Evolutionary conservation across 306 rosid genomes (phyloP).

Genomic region (Oxytropis ochrocephala): DNA sequence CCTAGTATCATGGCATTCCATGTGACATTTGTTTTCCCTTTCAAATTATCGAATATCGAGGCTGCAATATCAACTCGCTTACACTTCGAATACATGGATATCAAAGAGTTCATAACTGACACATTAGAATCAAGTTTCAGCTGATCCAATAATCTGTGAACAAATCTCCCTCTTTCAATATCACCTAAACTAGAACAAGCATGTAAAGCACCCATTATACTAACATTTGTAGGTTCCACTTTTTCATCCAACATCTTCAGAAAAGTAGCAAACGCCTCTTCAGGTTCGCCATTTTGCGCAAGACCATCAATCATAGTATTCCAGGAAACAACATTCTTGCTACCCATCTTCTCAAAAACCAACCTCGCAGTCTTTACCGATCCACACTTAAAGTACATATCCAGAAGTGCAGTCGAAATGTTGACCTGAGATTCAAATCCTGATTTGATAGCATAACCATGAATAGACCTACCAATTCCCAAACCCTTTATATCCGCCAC

Average conservation of each 20-base stretch:
- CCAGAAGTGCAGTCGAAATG: conserved; percentile 55
- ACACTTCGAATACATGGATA: conserved; percentile 91
- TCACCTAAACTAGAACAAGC: conserved; percentile 85
- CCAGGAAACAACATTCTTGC: conserved; percentile 77
- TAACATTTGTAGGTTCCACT: conserved; percentile 61
- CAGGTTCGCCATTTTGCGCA: conserved; percentile 57
- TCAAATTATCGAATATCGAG: conserved; percentile 44
- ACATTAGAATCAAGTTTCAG: conserved; percentile 42
- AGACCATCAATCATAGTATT: conserved; percentile 81
- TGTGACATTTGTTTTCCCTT: conserved; percentile 56
- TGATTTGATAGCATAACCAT: conserved; percentile 56
- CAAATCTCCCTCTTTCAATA: conserved; percentile 51
- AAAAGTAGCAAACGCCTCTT: conserved; percentile 55
- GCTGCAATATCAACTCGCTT: conserved; percentile 70
- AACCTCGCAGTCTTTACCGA: conserved; percentile 44
- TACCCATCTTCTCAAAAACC: conserved; percentile 55
- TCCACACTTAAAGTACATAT: conserved; percentile 81
- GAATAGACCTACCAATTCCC: conserved; percentile 64
- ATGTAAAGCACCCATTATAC: conserved; percentile 68
- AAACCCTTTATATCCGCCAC: conserved; percentile 60
- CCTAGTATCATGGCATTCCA: conserved; percentile 97
- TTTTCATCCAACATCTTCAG: conserved; percentile 63
- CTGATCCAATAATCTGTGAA: conserved; percentile 50
- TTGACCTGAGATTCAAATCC: conserved; percentile 64
- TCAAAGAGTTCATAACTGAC: conserved; percentile 75